Conservation (phyloP, 2,329 filamentous ascomycete species). For the Aspergillus tanneri region DNA sequence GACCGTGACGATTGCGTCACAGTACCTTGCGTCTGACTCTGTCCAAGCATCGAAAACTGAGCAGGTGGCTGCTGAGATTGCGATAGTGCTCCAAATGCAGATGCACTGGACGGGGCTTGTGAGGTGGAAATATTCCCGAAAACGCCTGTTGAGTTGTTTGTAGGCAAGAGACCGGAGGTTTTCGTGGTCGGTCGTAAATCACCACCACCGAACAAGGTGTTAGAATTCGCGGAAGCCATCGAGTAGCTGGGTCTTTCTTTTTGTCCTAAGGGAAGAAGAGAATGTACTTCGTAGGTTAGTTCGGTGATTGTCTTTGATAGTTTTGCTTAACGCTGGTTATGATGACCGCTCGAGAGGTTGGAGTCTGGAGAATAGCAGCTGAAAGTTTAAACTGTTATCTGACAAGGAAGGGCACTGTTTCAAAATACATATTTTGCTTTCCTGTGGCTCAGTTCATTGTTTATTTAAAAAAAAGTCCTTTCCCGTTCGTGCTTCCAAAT, state of each 20-base stretch:
- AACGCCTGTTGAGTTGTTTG: conserved; percentile 27
- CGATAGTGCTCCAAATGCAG: conserved; percentile 28
- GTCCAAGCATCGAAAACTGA: conserved; percentile 30
- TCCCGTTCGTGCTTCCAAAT: conserved; percentile 8
- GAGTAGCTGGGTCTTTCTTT: not conserved
- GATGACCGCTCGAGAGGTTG: no score
- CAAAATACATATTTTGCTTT: not conserved
- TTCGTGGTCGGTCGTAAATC: conserved; percentile 27
- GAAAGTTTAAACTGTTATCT: no score
- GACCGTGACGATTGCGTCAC: conserved; percentile 25
- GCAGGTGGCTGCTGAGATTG: conserved; percentile 26
- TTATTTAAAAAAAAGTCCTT: conserved; percentile 4
- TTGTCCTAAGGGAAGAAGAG: not conserved
- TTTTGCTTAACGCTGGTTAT: no score
- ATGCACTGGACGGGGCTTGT: conserved; percentile 24
- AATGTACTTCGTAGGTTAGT: no score
- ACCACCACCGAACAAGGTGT: conserved; percentile 32
- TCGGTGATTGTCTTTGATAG: no score
- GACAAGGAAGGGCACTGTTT: not conserved
- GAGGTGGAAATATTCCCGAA: conserved; percentile 27
- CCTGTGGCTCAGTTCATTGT: not conserved
- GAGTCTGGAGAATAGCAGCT: not conserved
- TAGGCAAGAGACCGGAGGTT: conserved; percentile 28
- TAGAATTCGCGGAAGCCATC: conserved; percentile 23
- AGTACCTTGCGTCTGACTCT: conserved; percentile 26